Base-by-base conservation (phyloP, 108 stramenopile species). In the Skeletonema marinoi region DNA sequence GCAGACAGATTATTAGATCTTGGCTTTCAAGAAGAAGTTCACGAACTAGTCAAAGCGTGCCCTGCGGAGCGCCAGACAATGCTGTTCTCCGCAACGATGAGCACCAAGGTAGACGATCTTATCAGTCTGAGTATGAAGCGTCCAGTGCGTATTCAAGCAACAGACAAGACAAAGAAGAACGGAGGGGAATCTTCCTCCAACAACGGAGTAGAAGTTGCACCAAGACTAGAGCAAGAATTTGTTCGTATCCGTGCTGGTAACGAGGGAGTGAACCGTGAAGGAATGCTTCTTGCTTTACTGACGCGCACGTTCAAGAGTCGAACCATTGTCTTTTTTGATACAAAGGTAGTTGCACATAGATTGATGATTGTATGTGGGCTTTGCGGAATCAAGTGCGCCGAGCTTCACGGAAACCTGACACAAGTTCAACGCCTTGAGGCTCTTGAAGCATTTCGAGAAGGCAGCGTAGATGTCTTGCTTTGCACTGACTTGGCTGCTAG, bases 11-110 rank as follows among this genome's bases (percentile, higher is more conserved):
- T 98, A 9, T 74, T 97, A 9, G 97, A 97, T 66, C 94, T 97
- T 94, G 98, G 97, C 50, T 98, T 98, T 77, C 90, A 89, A n/a
- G 85, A 85, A 9, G 91, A 97, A 86, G 67, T 99, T n/a, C 74
- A 99, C 70, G 67, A 42, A 93, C 29, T 91, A 89, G 5, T 30
- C 71, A 94, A 96, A 66, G 71, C 94, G 3, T 95, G 91, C 42
- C 98, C 98, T 17, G 32, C 59, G 13, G 63, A 58, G 2, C 90
- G 95, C 11, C 96, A 97, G 70, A 95, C 95, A 8, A 69, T 98
- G 38, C 71, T 98, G 29, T 98, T 98, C 78, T 93, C 92, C 19
- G 97, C 97, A 11, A 98, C 97, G 36, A 77, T 96, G 31, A 94
- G 95, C 54, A 68, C 66, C 29, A 78, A 71, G 13, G 87, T 97